phyloP scores from a whole-genome alignment of 345 rosid genomes.

The Murraya koenigii region DNA sequence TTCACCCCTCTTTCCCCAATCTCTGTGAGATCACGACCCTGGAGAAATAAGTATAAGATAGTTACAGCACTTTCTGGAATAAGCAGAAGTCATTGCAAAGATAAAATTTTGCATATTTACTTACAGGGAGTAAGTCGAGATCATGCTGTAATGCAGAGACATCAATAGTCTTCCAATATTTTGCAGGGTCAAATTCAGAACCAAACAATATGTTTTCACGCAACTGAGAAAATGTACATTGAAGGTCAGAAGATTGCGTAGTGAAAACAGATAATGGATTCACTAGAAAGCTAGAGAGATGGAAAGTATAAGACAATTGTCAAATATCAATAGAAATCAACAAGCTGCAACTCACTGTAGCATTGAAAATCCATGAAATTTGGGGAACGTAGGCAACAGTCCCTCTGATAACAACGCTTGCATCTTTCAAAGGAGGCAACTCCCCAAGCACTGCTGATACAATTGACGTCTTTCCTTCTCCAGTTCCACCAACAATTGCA shows the following conservation, averaged over 20 bases:
- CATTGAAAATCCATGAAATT: constrained; percentile 98
- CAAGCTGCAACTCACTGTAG: constrained; percentile 57
- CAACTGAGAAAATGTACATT: constrained; percentile 45
- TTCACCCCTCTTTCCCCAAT: constrained; percentile 99
- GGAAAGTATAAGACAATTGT: not conserved
- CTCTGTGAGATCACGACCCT: constrained; percentile 93
- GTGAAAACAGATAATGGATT: not conserved
- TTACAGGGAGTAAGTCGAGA: constrained; percentile 84
- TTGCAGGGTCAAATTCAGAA: constrained; percentile 50
- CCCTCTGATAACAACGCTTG: constrained; percentile 71
- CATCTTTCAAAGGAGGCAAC: constrained; percentile 51
- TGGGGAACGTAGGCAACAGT: constrained; percentile 95
- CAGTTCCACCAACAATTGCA: constrained; percentile 93
- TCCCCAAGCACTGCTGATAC: constrained; percentile 96
- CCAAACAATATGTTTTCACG: constrained; percentile 91
- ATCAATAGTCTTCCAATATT: constrained; percentile 75
- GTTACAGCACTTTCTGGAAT: constrained; percentile 16
- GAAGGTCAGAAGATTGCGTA: constrained; percentile 2
- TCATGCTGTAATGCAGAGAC: constrained; percentile 82
- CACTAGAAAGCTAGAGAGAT: constrained; percentile 5
- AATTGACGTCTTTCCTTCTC: constrained; percentile 97
- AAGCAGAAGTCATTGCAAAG: not conserved
- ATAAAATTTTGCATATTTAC: constrained; percentile 27
- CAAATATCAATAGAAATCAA: not conserved
- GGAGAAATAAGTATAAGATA: constrained; percentile 12